phyloP scores from a whole-genome alignment of 345 rosid genomes.

The Heritiera fomes region DNA sequence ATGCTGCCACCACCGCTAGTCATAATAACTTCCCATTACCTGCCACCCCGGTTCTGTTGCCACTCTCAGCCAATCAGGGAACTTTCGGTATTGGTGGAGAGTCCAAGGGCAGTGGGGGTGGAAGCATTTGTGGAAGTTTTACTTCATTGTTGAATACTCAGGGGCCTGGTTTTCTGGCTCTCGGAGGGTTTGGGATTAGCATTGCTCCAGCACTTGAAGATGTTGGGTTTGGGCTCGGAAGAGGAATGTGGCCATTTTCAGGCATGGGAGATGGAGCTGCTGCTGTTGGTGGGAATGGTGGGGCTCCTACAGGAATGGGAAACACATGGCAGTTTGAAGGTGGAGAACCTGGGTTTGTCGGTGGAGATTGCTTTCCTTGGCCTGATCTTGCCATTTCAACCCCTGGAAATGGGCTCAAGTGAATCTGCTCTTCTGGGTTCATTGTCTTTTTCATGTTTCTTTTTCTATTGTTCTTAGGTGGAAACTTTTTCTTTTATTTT shows the following conservation, averaged over 20 bases:
- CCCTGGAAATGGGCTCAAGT: conserved; percentile 75
- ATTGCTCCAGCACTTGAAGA: conserved; percentile 62
- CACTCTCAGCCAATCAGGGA: conserved; percentile 40
- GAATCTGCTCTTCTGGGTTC: conserved; percentile 29
- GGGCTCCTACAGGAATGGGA: conserved; percentile 32
- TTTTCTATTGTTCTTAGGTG: not conserved
- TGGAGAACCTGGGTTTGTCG: conserved; percentile 59
- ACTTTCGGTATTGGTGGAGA: conserved; percentile 30
- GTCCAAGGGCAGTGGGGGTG: conserved; percentile 33
- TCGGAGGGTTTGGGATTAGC: conserved; percentile 75
- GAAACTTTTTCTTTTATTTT: not conserved
- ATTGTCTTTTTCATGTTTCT: not conserved
- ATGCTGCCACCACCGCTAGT: conserved; percentile 22
- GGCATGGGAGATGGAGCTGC: conserved; percentile 49
- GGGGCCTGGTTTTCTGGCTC: conserved; percentile 64
- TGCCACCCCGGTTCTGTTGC: conserved; percentile 57
- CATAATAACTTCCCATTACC: conserved; percentile 37
- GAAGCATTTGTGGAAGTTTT: conserved; percentile 48
- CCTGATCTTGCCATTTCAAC: conserved; percentile 94
- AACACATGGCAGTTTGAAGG: conserved; percentile 80
- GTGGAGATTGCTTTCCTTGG: conserved; percentile 79
- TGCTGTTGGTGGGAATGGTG: conserved; percentile 33
- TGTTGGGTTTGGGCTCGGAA: conserved; percentile 64
- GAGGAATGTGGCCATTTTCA: conserved; percentile 73
- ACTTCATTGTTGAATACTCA: conserved; percentile 69